Percentiles rank a stretch among this genome's conserved stretches.
These are phyloP conservation scores for Trifolium repens DNA, from an alignment of 306 rosid genomes.

Conservation along the genomic window DNA sequence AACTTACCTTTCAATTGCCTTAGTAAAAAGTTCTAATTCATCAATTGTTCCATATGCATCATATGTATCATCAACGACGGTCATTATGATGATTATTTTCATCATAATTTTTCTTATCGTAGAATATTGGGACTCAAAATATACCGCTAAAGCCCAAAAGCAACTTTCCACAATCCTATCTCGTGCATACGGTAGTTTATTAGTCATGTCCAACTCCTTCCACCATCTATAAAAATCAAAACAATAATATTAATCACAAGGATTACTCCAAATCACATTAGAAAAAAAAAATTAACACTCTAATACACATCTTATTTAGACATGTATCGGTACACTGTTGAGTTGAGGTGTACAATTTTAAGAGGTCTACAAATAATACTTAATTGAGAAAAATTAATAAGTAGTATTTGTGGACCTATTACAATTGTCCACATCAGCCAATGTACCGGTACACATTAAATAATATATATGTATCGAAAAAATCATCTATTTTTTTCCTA, in stretches of 20 bases:
- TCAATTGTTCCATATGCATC: not conserved
- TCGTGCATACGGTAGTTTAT: conserved; percentile 13
- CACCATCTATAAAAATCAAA: not conserved
- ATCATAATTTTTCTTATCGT: conserved; percentile 28
- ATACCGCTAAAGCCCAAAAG: conserved; percentile 16
- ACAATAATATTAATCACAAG: not conserved
- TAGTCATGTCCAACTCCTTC: not conserved
- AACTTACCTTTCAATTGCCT: not conserved
- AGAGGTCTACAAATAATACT: too few species aligned
- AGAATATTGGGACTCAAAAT: conserved; percentile 35
- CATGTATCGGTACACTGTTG: too few species aligned
- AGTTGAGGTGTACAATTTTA: too few species aligned
- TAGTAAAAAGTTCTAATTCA: not conserved
- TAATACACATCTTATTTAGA: too few species aligned
- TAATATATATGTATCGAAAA: too few species aligned
- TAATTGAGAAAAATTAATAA: too few species aligned
- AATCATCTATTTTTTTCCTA: not conserved
- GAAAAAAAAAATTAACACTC: too few species aligned
- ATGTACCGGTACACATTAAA: too few species aligned
- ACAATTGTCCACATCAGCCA: too few species aligned
- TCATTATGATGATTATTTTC: not conserved
- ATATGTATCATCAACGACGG: conserved; percentile 17
- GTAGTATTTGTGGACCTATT: too few species aligned
- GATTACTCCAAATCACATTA: not conserved
- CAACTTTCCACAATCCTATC: conserved; percentile 39